Evolutionary conservation across 352 stramenopile genomes (phyloP), one percentile per base, ranked within the genome.

Genomic region (Pythium phragmiticola): DNA sequence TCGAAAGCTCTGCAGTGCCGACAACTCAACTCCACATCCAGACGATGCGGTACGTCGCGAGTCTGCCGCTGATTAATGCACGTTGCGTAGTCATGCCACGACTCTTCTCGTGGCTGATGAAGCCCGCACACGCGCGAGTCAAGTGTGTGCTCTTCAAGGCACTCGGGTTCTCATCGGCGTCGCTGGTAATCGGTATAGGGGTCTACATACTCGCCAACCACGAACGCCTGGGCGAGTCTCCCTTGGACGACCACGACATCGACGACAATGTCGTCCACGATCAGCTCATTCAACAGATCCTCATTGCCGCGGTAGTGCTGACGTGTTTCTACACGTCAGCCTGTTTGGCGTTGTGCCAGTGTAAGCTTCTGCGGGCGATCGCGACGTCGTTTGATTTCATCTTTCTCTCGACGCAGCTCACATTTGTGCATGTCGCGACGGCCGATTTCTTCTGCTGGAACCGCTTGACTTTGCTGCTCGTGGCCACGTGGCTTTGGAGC

Each of bases 311-410:
- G 2, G n/a, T 53, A 4, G 36, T 26, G 2, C 9, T 65, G 14
- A 60, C 49, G 13, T 30, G 33, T 2, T 0, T 60, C 13, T 67
- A 71, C 36, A 49, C 30, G 4, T 1, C 17, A 8, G 19, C n/a
- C 17, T 67, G 58, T 41, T 11, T 34, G 17, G 8, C 43, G 3
- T 19, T 65, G 14, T 61, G 39, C 17, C 65, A 71, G 3, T 58
- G 42, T 4, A n/a, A 36, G 12, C 41, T 71, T 7, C 34, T 71
- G 0, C n/a, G 26, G 0, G 28, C 49, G 7, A 36, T 65, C 30
- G 9, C 49, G 28, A 19, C 39, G 30, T 71, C 52, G 2, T 71
- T 71, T n/a, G 65, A 71, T n/a, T 71, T 71, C 19, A 14, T 65
- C 19, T 71, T 71, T 19, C 57, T 64, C 51, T 57, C 59, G 6